These are phyloP conservation scores for Sclerotinia subarctica DNA, from an alignment of 2,329 filamentous ascomycete genomes.

Conservation along the genomic window DNA sequence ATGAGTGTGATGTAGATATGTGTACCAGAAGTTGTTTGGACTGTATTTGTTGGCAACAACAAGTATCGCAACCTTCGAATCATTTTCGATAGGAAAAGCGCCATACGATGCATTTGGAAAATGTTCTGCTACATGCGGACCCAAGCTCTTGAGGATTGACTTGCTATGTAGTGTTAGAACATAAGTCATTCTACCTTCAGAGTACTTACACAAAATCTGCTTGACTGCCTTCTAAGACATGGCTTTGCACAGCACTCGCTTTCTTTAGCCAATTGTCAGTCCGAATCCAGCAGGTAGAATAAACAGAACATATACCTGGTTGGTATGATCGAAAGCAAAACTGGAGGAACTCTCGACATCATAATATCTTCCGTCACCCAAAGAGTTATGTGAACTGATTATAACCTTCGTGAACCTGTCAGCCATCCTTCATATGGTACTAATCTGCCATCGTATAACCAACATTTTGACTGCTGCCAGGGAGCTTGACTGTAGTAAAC, in stretches of 20 bases:
- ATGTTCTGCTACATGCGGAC: slow-evolving; percentile 78
- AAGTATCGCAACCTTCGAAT: slow-evolving; percentile 73
- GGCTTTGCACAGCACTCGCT: slow-evolving; percentile 76
- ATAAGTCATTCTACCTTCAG: background rate
- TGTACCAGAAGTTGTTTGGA: slow-evolving; percentile 93
- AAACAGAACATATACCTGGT: slow-evolving; percentile 53
- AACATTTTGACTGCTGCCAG: slow-evolving; percentile 77
- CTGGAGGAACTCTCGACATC: slow-evolving; percentile 85
- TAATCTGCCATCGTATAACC: slow-evolving; percentile 26
- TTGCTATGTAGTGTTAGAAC: slow-evolving; percentile 52
- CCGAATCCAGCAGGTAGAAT: no score
- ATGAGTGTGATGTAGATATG: background rate
- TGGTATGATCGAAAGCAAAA: slow-evolving; percentile 82
- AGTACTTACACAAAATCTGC: slow-evolving; percentile 71
- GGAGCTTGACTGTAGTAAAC: slow-evolving; percentile 83
- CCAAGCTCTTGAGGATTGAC: slow-evolving; percentile 75
- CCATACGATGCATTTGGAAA: slow-evolving; percentile 79
- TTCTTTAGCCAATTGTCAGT: slow-evolving; percentile 49
- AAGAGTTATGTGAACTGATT: slow-evolving; percentile 79
- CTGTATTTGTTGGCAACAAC: slow-evolving; percentile 96
- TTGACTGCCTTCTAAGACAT: slow-evolving; percentile 73
- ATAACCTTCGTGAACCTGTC: slow-evolving; percentile 54
- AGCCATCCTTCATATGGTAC: slow-evolving; percentile 14
- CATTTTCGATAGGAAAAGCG: slow-evolving; percentile 75
- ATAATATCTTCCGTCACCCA: slow-evolving; percentile 81